Percentiles rank a stretch among this genome's conserved stretches.
Conservation (phyloP, 2,329 filamentous ascomycete genomes). For the Didymella keratinophila region DNA sequence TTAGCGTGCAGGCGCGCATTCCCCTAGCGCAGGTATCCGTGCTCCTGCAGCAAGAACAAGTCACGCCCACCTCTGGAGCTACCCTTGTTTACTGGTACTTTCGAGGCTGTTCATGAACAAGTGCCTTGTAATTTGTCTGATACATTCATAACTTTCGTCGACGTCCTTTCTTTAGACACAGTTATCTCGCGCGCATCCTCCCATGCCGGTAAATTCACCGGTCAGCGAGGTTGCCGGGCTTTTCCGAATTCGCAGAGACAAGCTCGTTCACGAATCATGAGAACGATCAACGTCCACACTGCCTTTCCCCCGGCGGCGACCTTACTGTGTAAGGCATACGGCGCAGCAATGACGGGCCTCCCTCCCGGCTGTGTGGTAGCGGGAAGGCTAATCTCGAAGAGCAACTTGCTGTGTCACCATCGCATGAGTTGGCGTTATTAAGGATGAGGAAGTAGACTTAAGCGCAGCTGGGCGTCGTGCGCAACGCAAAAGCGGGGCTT, state of each 20-base stretch:
- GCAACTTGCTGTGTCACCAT: conserved; percentile 13
- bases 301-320: conserved; percentile 21
- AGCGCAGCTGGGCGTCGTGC: conserved; percentile 10
- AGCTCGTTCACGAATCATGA: conserved; percentile 20
- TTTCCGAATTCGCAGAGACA: conserved; percentile 9
- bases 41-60: conserved; percentile 10
- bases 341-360: conserved; percentile 33
- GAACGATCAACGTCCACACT: conserved; percentile 25
- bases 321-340: conserved; percentile 25
- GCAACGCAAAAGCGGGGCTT: conserved; percentile 9
- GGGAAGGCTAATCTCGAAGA: conserved; percentile 24
- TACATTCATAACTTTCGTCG: conserved; percentile 3
- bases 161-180: conserved; percentile 13
- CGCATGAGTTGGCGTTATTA: conserved; percentile 11
- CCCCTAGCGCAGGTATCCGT: conserved; percentile 11
- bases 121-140: conserved; percentile 10
- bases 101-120: conserved; percentile 4
- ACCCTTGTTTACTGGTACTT: conserved; percentile 15
- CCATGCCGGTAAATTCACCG: conserved; percentile 13
- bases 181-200: conserved; percentile 10
- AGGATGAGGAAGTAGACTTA: conserved; percentile 10
- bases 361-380: conserved; percentile 36
- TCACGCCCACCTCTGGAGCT: background rate
- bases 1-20: conserved; percentile 14
- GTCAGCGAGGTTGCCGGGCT: conserved; percentile 11